phyloP scores from a whole-genome alignment of 1,284 basidiomycete genomes.

The Sporisorium exsertum region DNA sequence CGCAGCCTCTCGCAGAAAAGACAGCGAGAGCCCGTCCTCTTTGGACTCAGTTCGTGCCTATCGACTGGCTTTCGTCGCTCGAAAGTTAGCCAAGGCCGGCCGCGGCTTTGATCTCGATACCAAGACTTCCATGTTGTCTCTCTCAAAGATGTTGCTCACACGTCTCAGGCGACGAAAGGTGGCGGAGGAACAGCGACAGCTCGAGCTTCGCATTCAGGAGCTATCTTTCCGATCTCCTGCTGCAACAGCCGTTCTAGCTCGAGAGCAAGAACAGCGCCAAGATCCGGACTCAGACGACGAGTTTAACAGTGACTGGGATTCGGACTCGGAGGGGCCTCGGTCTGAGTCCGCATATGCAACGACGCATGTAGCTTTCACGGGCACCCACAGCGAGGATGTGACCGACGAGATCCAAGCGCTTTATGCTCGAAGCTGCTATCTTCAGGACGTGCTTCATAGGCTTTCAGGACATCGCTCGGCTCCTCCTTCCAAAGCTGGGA shows the following conservation, averaged over 20 bases:
- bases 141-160: constrained; percentile 77
- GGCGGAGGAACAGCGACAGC: constrained; percentile 72
- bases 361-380: constrained; percentile 1
- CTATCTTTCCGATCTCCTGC: constrained; percentile 14
- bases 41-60: constrained; percentile 73
- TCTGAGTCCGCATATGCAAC: not conserved
- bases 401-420: constrained; percentile 74
- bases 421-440: constrained; percentile 63
- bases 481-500: constrained; percentile 5
- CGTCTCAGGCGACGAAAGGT: constrained; percentile 80
- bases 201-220: constrained; percentile 73
- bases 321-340: constrained; percentile 2
- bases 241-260: constrained; percentile 1
- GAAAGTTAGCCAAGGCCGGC: constrained; percentile 78
- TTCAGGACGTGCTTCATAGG: constrained; percentile 21
- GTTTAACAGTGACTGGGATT: constrained; percentile 37
- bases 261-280: constrained; percentile 50
- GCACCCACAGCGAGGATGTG: constrained; percentile 2
- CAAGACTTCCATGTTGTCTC: constrained; percentile 61
- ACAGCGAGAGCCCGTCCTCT: constrained; percentile 73
- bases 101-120: constrained; percentile 80
- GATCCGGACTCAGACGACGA: constrained; percentile 42
- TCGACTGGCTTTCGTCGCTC: constrained; percentile 79
- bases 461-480: constrained; percentile 64
- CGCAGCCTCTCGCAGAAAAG: constrained; percentile 81